Base-by-base conservation (phyloP, 208 protist species). In the Trypanosoma cruzi region DNA sequence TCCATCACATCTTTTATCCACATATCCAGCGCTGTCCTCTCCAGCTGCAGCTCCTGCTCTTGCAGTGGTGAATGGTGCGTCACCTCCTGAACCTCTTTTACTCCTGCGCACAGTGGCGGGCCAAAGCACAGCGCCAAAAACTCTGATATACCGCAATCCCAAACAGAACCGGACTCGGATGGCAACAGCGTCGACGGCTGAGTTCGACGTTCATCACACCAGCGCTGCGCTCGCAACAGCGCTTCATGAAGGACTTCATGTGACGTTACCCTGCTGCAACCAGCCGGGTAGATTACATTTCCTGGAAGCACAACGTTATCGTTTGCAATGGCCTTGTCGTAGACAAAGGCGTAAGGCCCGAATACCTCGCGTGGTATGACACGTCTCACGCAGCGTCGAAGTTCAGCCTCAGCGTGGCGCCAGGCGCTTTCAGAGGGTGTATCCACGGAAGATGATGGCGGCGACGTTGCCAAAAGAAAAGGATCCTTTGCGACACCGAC, bases 331-430 rank as follows among this genome's bases (percentile, higher is more conserved):
- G 0, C 29, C 4, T 28, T 56, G 24, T 52, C 37, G 32, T 24
- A 6, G 24, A 4, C 16, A 20, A 18, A 40, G 14, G 14, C 7
- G 29, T 18, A 31, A 2, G 26, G 28, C 26, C n/a, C 65, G 31
- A 71, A 54, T 16, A 71, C 26, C 26, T 71, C 42, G 4, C 10
- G 42, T 10, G 65, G 55, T n/a, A 63, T 63, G 36, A 29, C 55
- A 56, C 32, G 42, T 10, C 7, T 26, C 28, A 60, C 52, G 26
- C 5, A 36, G 22, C 24, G n/a, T 56, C 63, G 14, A 60, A 68
- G n/a, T 36, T 20, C 14, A 31, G 10, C 29, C 8, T 68, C 63
- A n/a, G 37, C 26, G 0, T 52, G 14, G 20, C 37, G 36, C 49
- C 63, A 68, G 7, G 37, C 26, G 34, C 4, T 6, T 37, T 32